phyloP scores from a whole-genome alignment of 352 stramenopile species.

The Phytophthora pluvialis region DNA sequence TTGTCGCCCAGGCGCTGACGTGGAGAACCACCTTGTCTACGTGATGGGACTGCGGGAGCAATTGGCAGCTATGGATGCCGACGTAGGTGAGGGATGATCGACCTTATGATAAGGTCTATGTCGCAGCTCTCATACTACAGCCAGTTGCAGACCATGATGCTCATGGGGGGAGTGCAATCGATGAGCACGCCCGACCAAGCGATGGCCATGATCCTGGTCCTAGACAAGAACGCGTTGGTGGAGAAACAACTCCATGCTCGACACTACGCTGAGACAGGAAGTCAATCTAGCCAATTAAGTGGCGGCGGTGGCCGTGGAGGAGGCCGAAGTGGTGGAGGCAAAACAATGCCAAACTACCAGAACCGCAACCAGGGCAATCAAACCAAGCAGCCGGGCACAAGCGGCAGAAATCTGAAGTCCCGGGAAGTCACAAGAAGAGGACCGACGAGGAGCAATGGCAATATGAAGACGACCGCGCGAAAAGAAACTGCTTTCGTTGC shows the following conservation, averaged over 20 bases:
- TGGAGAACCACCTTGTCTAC: not conserved
- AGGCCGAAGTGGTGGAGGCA: not conserved
- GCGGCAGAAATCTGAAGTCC: no score
- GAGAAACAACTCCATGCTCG: not conserved
- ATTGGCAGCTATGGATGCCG: not conserved
- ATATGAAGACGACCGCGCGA: no score
- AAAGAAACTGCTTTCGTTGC: no score
- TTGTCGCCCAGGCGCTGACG: not conserved
- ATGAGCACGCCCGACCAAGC: not conserved
- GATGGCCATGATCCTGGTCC: not conserved
- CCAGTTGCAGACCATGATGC: not conserved
- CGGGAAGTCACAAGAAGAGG: no score
- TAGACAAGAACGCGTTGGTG: not conserved
- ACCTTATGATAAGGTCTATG: slow-evolving; percentile 6
- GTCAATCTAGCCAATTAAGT: no score
- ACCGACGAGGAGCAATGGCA: no score
- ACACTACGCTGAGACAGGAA: no score
- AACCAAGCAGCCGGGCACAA: no score
- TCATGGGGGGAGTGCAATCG: not conserved
- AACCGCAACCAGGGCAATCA: not conserved
- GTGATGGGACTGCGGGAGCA: slow-evolving; percentile 6
- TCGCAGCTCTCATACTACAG: slow-evolving; percentile 8
- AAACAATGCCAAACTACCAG: not conserved
- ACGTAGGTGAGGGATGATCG: slow-evolving; percentile 7
- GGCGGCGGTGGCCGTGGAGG: no score